Evolutionary conservation across 1,139 yeast species (phyloP).

Genomic region (Blastobotrys ciferrii): DNA sequence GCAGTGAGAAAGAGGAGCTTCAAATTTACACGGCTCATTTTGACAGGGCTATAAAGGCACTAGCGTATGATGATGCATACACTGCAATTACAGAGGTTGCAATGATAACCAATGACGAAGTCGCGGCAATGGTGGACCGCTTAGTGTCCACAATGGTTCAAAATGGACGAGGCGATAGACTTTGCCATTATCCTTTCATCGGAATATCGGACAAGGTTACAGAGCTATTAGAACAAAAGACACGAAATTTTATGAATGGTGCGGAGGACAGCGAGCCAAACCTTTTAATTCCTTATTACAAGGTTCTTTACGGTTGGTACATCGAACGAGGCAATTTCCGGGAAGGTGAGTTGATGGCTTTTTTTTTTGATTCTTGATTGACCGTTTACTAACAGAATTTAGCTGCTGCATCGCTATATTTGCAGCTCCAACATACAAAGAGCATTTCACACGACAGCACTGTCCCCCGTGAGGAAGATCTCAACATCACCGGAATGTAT

Average conservation of each 20-base stretch:
- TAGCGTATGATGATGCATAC: slow-evolving; percentile 34
- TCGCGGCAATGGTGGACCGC: slow-evolving; percentile 17
- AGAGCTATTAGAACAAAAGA: slow-evolving; percentile 21
- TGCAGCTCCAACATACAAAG: slow-evolving; percentile 24
- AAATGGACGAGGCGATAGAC: slow-evolving; percentile 24
- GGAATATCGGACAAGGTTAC: slow-evolving; percentile 31
- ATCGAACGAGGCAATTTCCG: slow-evolving; percentile 34
- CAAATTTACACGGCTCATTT: slow-evolving; percentile 24
- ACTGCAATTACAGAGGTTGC: slow-evolving; percentile 31
- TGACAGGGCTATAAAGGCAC: slow-evolving; percentile 25
- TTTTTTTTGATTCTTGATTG: slow-evolving; percentile 9
- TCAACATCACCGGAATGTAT: slow-evolving; percentile 19
- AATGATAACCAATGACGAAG: slow-evolving; percentile 1
- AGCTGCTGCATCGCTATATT: slow-evolving; percentile 28
- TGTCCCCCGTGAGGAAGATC: slow-evolving; percentile 4
- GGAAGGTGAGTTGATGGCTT: slow-evolving; percentile 26
- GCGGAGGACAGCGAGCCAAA: slow-evolving; percentile 11
- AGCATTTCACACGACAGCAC: slow-evolving; percentile 11
- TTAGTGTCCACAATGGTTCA: slow-evolving; percentile 27
- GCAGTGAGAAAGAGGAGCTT: slow-evolving; percentile 9
- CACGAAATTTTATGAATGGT: neutral
- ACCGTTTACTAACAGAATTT: slow-evolving; percentile 13
- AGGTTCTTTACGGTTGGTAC: slow-evolving; percentile 36
- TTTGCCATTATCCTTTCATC: slow-evolving; percentile 35
- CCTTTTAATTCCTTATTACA: slow-evolving; percentile 24